Evolutionary conservation across 106 monocot genomes (phyloP).

Genomic region (Apostasia ramifera): DNA sequence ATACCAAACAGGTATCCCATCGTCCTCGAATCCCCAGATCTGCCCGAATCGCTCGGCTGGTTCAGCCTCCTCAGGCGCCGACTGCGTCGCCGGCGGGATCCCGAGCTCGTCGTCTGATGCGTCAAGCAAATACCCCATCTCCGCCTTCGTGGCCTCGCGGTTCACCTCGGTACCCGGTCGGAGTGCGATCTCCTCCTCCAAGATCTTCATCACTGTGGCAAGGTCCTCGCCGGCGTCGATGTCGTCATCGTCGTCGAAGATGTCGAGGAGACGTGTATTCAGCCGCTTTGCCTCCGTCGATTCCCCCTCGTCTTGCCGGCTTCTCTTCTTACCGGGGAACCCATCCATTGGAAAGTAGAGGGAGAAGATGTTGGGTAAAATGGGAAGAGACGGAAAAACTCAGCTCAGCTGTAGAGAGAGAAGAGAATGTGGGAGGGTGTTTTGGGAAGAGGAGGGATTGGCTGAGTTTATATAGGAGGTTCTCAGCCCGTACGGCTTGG

Average conservation of each 20-base stretch:
- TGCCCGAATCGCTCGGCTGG: constrained; percentile 5
- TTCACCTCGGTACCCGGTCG: not conserved
- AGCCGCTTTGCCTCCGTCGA: constrained; percentile 14
- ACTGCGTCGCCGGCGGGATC: constrained; percentile 23
- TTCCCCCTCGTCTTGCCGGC: not conserved
- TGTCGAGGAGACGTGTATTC: constrained; percentile 7
- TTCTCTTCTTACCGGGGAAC: not conserved
- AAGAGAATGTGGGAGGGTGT: too few relatives aligned
- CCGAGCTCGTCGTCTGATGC: constrained; percentile 57
- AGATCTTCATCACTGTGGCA: constrained; percentile 32
- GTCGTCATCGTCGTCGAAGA: not conserved
- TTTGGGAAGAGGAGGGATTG: too few relatives aligned
- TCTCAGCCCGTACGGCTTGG: too few relatives aligned
- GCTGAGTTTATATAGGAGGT: too few relatives aligned
- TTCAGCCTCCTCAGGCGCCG: not conserved
- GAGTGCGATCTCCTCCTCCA: constrained; percentile 35
- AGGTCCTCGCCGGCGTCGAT: constrained; percentile 13
- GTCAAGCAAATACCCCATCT: constrained; percentile 34
- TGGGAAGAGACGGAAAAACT: too few relatives aligned
- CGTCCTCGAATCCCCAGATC: constrained; percentile 28
- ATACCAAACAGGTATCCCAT: not conserved
- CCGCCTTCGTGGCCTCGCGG: not conserved
- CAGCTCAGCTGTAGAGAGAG: too few relatives aligned
- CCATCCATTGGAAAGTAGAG: not conserved
- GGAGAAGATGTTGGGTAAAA: too few relatives aligned